Evolutionary conservation across 2,329 filamentous ascomycete species (phyloP).

Genomic region (Ceratocystis diversiconidia): DNA sequence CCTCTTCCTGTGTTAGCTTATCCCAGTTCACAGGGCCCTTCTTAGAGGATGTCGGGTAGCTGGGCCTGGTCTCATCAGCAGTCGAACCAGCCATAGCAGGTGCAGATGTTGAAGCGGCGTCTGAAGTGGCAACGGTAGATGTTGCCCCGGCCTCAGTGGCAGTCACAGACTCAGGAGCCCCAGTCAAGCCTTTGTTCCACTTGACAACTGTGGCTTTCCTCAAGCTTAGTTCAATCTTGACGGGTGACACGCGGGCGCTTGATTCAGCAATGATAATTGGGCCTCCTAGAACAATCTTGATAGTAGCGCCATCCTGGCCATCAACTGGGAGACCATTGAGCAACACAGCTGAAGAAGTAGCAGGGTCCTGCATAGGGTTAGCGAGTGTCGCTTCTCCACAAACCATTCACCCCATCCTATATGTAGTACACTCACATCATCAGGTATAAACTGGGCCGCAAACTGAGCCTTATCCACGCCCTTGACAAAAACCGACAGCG

Average conservation of each 20-base stretch:
- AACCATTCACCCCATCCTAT: background rate
- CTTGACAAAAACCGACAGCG: constrained; percentile 32
- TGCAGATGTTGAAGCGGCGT: constrained; percentile 7
- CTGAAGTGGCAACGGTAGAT: background rate
- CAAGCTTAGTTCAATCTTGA: constrained; percentile 66
- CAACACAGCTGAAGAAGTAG: constrained; percentile 4
- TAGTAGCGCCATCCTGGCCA: constrained; percentile 6
- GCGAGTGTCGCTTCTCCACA: background rate
- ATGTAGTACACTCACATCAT: constrained; percentile 18
- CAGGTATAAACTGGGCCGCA: constrained; percentile 23
- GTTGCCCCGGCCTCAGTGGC: constrained; percentile 24
- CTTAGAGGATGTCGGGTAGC: constrained; percentile 78
- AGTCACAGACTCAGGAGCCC: background rate
- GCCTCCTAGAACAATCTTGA: constrained; percentile 8
- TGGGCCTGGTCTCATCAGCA: constrained; percentile 28
- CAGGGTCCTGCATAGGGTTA: constrained; percentile 1
- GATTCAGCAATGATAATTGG: constrained; percentile 31
- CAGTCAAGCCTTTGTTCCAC: constrained; percentile 36
- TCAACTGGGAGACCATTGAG: constrained; percentile 11
- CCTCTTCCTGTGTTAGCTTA: constrained; percentile 44
- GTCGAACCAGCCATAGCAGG: constrained; percentile 10
- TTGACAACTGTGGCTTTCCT: constrained; percentile 54
- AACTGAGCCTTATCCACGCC: constrained; percentile 30
- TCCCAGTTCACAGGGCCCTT: constrained; percentile 87
- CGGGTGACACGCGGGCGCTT: constrained; percentile 51